Evolutionary conservation across 805 yeast species (phyloP).

Genomic region (Pichia phayaonensis): DNA sequence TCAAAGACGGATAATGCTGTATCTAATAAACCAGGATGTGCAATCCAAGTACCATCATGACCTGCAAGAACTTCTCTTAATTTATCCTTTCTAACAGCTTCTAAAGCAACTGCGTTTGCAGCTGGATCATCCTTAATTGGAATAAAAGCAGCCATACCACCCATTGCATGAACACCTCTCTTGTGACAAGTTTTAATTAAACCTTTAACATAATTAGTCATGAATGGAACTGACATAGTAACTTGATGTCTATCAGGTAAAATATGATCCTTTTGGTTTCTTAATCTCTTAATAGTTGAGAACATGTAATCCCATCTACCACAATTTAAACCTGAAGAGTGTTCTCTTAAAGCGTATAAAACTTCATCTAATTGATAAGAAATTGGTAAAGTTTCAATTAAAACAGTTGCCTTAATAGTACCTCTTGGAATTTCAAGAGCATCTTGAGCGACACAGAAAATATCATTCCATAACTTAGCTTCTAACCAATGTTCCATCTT

Average conservation of each 20-base stretch:
- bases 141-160: constrained; percentile 87
- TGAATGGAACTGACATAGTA: constrained; percentile 74
- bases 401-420: constrained; percentile 71
- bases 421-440: constrained; percentile 62
- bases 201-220: constrained; percentile 69
- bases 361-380: constrained; percentile 86
- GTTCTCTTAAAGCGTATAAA: constrained; percentile 66
- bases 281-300: constrained; percentile 67
- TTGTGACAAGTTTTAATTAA: constrained; percentile 68
- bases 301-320: constrained; percentile 89
- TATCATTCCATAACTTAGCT: constrained; percentile 78
- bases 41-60: constrained; percentile 87
- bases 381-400: constrained; percentile 78
- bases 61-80: constrained; percentile 71
- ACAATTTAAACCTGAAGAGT: constrained; percentile 75
- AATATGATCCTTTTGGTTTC: constrained; percentile 58
- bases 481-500: constrained; percentile 83
- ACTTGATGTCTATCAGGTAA: constrained; percentile 77
- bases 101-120: constrained; percentile 60
- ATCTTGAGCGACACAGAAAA: constrained; percentile 71
- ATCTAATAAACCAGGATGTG: constrained; percentile 75
- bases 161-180: constrained; percentile 80
- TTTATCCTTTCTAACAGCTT: constrained; percentile 67
- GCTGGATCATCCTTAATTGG: constrained; percentile 67
- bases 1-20: constrained; percentile 67